phyloP scores from a whole-genome alignment of 1,284 basidiomycete genomes.

The Anthracocystis walkeri region DNA sequence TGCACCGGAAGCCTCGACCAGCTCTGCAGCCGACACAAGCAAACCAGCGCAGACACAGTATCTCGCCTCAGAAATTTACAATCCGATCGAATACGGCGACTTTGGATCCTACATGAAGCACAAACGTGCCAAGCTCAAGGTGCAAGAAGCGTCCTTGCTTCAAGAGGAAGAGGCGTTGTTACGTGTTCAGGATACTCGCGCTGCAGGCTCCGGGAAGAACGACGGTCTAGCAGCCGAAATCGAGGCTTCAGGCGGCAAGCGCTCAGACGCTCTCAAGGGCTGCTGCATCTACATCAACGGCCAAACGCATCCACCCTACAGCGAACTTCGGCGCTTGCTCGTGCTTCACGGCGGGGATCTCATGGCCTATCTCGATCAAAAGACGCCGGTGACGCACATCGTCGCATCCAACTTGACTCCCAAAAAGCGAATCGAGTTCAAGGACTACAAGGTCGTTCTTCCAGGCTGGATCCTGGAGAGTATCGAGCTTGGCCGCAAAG shows the following conservation, averaged over 20 bases:
- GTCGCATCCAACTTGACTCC: conserved; percentile 90
- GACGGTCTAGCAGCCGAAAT: conserved; percentile 18
- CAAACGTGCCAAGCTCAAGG: conserved; percentile 81
- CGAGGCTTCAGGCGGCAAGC: conserved; percentile 24
- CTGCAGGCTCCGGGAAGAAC: not conserved
- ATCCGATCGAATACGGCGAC: conserved; percentile 82
- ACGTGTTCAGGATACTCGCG: conserved; percentile 11
- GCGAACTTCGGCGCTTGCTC: conserved; percentile 83
- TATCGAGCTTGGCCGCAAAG: conserved; percentile 76
- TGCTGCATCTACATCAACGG: conserved; percentile 79
- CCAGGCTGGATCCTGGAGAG: conserved; percentile 90
- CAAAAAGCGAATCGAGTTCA: conserved; percentile 87
- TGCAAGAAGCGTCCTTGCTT: conserved; percentile 55
- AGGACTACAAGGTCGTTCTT: conserved; percentile 85
- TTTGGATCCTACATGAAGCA: conserved; percentile 88
- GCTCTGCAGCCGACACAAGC: not conserved
- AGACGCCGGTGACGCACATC: conserved; percentile 79
- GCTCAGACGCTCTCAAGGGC: conserved; percentile 52
- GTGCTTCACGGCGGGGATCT: conserved; percentile 85
- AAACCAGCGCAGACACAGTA: conserved; percentile 24
- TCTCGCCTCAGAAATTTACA: conserved; percentile 73
- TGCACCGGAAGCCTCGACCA: not conserved
- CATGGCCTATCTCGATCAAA: conserved; percentile 85
- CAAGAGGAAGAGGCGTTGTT: conserved; percentile 47
- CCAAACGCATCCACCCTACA: conserved; percentile 86